phyloP scores from a whole-genome alignment of 495 filamentous ascomycete species.

The Delitschia confertaspora region DNA sequence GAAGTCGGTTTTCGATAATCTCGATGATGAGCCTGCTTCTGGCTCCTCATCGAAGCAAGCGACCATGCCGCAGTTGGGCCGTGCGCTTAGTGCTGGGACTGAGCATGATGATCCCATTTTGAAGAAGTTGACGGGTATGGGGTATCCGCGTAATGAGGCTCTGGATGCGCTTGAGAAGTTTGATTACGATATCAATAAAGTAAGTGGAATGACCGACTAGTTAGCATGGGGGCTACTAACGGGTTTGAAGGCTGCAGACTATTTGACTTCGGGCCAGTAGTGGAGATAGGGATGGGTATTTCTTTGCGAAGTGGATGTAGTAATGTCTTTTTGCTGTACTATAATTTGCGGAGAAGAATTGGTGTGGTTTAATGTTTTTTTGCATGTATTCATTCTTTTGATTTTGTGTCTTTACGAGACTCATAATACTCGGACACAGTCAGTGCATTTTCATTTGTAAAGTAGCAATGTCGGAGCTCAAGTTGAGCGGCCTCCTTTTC shows the following conservation, averaged over 20 bases:
- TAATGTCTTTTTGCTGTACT: not conserved
- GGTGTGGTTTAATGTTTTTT: too few relatives aligned
- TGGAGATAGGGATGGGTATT: not conserved
- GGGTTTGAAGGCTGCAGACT: constrained; percentile 30
- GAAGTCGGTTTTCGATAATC: constrained; percentile 17
- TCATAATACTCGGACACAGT: too few relatives aligned
- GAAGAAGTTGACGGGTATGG: constrained; percentile 85
- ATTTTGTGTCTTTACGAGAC: too few relatives aligned
- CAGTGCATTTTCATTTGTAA: too few relatives aligned
- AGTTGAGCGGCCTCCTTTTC: too few relatives aligned
- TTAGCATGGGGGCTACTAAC: not conserved
- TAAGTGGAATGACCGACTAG: constrained; percentile 39
- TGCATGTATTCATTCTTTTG: too few relatives aligned
- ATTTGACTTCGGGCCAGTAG: constrained; percentile 28
- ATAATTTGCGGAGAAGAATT: not conserved
- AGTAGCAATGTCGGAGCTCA: too few relatives aligned
- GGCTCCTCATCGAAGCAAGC: constrained; percentile 15
- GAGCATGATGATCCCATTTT: constrained; percentile 86
- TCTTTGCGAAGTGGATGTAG: not conserved
- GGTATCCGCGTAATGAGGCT: constrained; percentile 71
- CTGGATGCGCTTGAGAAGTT: constrained; percentile 82
- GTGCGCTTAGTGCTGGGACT: constrained; percentile 64
- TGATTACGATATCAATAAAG: constrained; percentile 92
- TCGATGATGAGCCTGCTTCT: constrained; percentile 16
- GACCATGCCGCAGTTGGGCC: constrained; percentile 44